Evolutionary conservation across 495 filamentous ascomycete genomes (phyloP).

Genomic region (Massariosphaeria phaeospora): DNA sequence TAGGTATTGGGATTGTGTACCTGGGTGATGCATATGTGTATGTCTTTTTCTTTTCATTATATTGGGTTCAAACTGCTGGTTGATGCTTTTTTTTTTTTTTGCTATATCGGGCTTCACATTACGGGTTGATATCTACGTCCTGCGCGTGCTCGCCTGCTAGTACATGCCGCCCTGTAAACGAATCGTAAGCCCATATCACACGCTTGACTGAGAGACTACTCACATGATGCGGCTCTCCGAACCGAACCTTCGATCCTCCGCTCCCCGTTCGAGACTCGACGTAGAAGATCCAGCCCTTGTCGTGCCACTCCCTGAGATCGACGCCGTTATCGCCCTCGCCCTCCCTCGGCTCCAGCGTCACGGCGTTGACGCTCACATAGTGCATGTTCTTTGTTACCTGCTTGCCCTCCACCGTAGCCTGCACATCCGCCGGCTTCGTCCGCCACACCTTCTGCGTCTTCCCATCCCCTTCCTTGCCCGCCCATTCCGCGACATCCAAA

Average conservation of each 20-base stretch:
- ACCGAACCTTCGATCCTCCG: background rate
- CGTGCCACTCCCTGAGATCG: slow-evolving; percentile 24
- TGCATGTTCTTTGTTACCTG: background rate
- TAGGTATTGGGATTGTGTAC: too few species aligned
- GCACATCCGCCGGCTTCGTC: slow-evolving; percentile 7
- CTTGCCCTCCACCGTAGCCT: slow-evolving; percentile 9
- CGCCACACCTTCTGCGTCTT: slow-evolving; percentile 20
- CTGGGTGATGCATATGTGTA: too few species aligned
- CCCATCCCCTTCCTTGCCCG: slow-evolving; percentile 12
- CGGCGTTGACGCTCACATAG: slow-evolving; percentile 28
- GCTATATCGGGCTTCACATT: background rate
- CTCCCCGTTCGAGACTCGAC: background rate
- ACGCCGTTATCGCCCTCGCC: slow-evolving; percentile 15
- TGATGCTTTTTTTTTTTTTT: background rate
- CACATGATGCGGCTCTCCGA: slow-evolving; percentile 8
- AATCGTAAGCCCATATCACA: too few species aligned
- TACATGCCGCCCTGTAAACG: background rate
- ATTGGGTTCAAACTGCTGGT: too few species aligned
- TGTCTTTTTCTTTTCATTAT: too few species aligned
- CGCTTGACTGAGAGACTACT: too few species aligned
- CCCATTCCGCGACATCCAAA: slow-evolving; percentile 26
- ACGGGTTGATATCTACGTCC: background rate
- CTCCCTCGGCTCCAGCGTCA: slow-evolving; percentile 18
- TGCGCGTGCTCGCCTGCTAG: background rate
- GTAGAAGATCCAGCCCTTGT: slow-evolving; percentile 27